Conservation (phyloP, 768 basidiomycete genomes). For the Lactifluus echinatus region DNA sequence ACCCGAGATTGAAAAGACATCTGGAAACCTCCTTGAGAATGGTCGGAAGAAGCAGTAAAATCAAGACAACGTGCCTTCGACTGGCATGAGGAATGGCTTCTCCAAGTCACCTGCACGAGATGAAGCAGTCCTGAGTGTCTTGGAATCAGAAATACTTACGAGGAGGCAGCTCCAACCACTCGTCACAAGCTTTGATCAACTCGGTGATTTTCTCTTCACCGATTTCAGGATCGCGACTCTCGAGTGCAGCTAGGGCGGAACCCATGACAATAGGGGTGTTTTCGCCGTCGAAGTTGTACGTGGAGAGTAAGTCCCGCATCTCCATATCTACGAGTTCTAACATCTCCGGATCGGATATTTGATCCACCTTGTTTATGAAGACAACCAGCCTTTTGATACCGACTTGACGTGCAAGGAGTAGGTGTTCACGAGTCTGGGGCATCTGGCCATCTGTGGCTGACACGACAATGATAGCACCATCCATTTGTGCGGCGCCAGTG, state of each 20-base stretch:
- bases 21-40: slow-evolving; percentile 27
- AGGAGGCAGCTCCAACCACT: slow-evolving; percentile 89
- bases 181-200: slow-evolving; percentile 80
- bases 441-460: slow-evolving; percentile 99
- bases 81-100: slow-evolving; percentile 92
- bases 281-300: slow-evolving; percentile 96
- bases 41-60: neutral
- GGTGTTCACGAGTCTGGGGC: slow-evolving; percentile 98
- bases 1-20: slow-evolving; percentile 95
- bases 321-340: slow-evolving; percentile 99
- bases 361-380: slow-evolving; percentile 99
- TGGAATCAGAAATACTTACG: slow-evolving; percentile 42
- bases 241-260: slow-evolving; percentile 90
- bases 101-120: slow-evolving; percentile 76
- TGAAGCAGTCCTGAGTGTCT: neutral
- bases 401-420: slow-evolving; percentile 95
- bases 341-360: slow-evolving; percentile 96
- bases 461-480: slow-evolving; percentile 91
- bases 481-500: slow-evolving; percentile 97
- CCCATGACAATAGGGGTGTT: slow-evolving; percentile 98
- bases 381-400: slow-evolving; percentile 96
- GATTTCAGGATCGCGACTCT: slow-evolving; percentile 72
- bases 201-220: slow-evolving; percentile 75
- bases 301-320: slow-evolving; percentile 89
- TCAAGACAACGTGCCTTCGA: slow-evolving; percentile 53